phyloP scores from a whole-genome alignment of 495 filamentous ascomycete genomes.

The Tuber calosporum region DNA sequence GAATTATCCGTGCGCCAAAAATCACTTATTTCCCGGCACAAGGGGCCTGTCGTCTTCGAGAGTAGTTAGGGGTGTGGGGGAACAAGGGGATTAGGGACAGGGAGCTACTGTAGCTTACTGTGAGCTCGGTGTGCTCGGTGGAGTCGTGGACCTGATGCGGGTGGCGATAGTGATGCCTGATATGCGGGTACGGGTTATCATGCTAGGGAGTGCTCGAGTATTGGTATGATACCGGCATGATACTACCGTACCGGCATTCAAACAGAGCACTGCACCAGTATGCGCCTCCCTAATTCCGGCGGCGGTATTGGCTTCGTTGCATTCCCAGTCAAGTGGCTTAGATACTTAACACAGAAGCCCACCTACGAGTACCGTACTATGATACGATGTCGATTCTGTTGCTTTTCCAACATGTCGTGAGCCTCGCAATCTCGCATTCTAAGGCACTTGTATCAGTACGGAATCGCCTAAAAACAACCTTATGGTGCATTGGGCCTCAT shows the following conservation, averaged over 20 bases:
- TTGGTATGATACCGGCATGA: not conserved
- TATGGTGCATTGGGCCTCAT: not conserved
- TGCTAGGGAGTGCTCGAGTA: too few relatives aligned
- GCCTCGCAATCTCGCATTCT: too few relatives aligned
- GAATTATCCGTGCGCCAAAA: constrained; percentile 27
- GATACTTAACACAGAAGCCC: not conserved
- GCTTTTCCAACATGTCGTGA: constrained; percentile 6
- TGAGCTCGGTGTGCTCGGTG: not conserved
- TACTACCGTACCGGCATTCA: not conserved
- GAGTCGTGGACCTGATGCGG: not conserved
- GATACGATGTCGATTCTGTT: constrained; percentile 20
- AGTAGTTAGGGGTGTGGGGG: not conserved
- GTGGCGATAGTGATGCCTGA: not conserved
- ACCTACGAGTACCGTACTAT: constrained; percentile 2
- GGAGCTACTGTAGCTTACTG: not conserved
- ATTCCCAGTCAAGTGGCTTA: not conserved
- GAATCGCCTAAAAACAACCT: not conserved
- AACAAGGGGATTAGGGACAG: not conserved
- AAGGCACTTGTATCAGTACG: not conserved
- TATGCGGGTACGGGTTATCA: too few relatives aligned
- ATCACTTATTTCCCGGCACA: constrained; percentile 33
- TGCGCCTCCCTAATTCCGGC: not conserved
- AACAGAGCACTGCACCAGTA: not conserved
- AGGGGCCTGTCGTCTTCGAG: not conserved
- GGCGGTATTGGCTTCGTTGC: not conserved